Evolutionary conservation across 2,329 filamentous ascomycete species (phyloP), one percentile per base, ranked within the genome.

Genomic region (Talaromyces rugulosus): DNA sequence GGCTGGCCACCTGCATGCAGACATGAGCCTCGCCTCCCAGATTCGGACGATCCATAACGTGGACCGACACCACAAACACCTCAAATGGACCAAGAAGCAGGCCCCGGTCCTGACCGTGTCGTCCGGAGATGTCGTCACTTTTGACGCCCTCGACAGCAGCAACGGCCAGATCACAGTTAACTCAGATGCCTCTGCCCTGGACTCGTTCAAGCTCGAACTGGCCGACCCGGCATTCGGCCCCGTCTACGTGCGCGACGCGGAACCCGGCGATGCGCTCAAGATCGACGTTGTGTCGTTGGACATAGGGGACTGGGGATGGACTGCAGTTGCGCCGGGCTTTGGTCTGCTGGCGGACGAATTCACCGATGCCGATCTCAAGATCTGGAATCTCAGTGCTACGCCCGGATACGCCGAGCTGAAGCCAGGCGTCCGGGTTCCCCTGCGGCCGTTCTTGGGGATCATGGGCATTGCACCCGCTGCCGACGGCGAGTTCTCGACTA

Each of bases 151-250:
- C 23, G 82, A 83, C 65, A 81, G 81, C 52, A 80, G 79, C 64
- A 79, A 81, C 67, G 81, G 82, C 63, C 80, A 83, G 68, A 76
- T 84, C 63, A 76, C 75, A 5, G 72, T 75, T 6, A 70, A 73
- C 23, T 82, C 80, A 51, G 75, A 75, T 23, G 67, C 73, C 16
- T 74, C 75, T 3, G 74, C 76, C 28, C 70, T 84, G 54, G 55
- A 67, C 7, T 70, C 71, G n/a, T 76, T 83, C 61, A 72, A 82
- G 63, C 68, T 79, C 34, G 62, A 67, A 16, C 69, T 75, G 16
- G 76, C 76, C 33, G 82, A 83, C 64, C 82, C 82, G 1, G 81
- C 79, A 54, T 78, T 82, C 58, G 82, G 82, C 0, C 82, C 83
- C 11, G 77, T 85, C 36, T 80, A 74, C 65, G 68, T 85, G 60